phyloP scores from a whole-genome alignment of 495 filamentous ascomycete genomes.

The Penicillium coffeae region DNA sequence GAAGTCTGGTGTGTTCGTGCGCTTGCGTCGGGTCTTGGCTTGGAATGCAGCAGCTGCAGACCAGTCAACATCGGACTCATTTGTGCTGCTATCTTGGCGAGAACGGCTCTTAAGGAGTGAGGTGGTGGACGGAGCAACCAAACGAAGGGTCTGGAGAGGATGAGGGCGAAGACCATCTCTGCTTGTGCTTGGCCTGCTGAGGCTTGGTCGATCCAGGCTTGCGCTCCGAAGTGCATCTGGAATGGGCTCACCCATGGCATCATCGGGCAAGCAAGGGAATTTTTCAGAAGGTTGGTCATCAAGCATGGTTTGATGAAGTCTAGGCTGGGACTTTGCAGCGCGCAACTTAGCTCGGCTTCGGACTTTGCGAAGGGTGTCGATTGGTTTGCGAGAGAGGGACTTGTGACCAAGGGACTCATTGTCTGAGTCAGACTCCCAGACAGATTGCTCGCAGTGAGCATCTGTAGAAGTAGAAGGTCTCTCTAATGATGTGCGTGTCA shows the following conservation, averaged over 20 bases:
- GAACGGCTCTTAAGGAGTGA: constrained; percentile 31
- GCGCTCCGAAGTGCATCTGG: constrained; percentile 10
- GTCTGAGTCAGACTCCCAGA: constrained; percentile 48
- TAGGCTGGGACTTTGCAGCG: constrained; percentile 41
- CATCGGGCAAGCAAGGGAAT: constrained; percentile 35
- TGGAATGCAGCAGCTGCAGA: constrained; percentile 39
- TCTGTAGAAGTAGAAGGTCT: constrained; percentile 43
- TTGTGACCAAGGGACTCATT: constrained; percentile 35
- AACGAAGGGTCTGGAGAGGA: constrained; percentile 33
- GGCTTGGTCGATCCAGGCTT: constrained; percentile 21
- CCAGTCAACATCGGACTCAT: constrained; percentile 33
- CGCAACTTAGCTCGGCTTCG: constrained; percentile 45
- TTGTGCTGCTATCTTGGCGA: constrained; percentile 26
- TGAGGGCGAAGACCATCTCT: constrained; percentile 25
- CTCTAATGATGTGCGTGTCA: constrained; percentile 38
- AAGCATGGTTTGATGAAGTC: constrained; percentile 26
- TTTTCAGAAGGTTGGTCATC: constrained; percentile 24
- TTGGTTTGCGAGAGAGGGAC: constrained; percentile 38
- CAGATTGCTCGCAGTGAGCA: constrained; percentile 38
- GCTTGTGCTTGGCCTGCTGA: constrained; percentile 22
- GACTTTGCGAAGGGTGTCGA: constrained; percentile 46
- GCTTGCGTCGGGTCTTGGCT: constrained; percentile 35
- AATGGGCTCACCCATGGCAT: constrained; percentile 7
- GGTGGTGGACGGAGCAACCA: constrained; percentile 39
- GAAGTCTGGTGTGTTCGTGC: constrained; percentile 28